Evolutionary conservation across 2,329 filamentous ascomycete species (phyloP).

Genomic region (Penicillium sp.): DNA sequence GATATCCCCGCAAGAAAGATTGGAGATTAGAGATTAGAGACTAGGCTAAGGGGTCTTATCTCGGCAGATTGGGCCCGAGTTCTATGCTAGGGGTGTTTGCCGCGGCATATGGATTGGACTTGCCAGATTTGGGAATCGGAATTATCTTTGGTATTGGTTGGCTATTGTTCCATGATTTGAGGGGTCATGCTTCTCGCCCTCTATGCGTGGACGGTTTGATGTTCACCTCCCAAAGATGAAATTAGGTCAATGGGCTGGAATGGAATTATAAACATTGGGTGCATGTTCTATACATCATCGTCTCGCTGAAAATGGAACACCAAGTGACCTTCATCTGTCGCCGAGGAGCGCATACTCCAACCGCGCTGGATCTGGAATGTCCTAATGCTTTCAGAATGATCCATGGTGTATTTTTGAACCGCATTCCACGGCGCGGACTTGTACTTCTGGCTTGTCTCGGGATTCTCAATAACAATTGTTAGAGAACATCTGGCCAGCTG

Average conservation of each 20-base stretch:
- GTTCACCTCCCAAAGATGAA: too few species aligned
- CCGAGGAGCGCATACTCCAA: background rate
- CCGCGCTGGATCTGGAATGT: constrained; percentile 2
- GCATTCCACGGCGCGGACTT: background rate
- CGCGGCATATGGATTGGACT: background rate
- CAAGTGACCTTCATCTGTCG: background rate
- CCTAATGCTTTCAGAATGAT: constrained; percentile 1
- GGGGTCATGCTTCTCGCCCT: too few species aligned
- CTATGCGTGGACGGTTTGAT: too few species aligned
- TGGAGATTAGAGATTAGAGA: background rate
- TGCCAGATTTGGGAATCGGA: too few species aligned
- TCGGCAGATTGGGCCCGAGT: background rate
- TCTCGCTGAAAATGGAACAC: background rate
- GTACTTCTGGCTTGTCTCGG: background rate
- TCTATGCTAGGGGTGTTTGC: background rate
- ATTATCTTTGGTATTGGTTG: too few species aligned
- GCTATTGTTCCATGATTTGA: too few species aligned
- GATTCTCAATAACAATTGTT: constrained; percentile 14
- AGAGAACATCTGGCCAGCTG: constrained; percentile 19
- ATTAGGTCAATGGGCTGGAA: too few species aligned
- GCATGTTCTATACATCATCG: background rate
- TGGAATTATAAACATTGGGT: background rate
- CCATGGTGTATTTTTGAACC: background rate
- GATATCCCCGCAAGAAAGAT: background rate
- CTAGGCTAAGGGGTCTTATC: background rate